Evolutionary conservation across 495 filamentous ascomycete species (phyloP).

Genomic region (Polyplosphaeria fusca): DNA sequence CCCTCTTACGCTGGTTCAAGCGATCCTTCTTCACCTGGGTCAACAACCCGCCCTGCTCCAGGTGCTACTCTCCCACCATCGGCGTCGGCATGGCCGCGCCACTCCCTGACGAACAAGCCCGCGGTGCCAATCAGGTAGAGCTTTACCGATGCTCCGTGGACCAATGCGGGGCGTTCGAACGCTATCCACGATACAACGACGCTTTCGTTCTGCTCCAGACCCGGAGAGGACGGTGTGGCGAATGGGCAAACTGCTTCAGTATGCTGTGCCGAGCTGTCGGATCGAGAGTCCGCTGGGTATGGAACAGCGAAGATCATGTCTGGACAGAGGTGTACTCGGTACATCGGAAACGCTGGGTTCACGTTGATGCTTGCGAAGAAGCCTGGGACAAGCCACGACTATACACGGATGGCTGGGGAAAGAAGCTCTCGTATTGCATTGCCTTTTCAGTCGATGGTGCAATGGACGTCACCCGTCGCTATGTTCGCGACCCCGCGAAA

Average conservation of each 20-base stretch:
- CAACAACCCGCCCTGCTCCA: constrained; percentile 84
- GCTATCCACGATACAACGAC: constrained; percentile 93
- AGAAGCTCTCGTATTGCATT: constrained; percentile 93
- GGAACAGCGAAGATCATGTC: constrained; percentile 95
- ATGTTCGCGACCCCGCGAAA: constrained; percentile 76
- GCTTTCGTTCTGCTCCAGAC: constrained; percentile 91
- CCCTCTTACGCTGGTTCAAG: constrained; percentile 95
- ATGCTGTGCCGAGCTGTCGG: constrained; percentile 96
- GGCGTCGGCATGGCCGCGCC: constrained; percentile 78
- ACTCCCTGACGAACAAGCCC: constrained; percentile 80
- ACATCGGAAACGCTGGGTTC: constrained; percentile 91
- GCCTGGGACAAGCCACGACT: constrained; percentile 91
- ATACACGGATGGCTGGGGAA: constrained; percentile 91
- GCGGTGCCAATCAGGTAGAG: constrained; percentile 81
- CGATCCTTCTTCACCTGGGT: constrained; percentile 93
- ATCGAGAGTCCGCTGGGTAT: constrained; percentile 91
- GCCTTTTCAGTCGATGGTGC: constrained; percentile 95
- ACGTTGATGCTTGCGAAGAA: constrained; percentile 92
- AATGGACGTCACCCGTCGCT: constrained; percentile 92
- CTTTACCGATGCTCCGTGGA: constrained; percentile 76
- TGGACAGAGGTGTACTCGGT: constrained; percentile 98
- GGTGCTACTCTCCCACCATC: constrained; percentile 78
- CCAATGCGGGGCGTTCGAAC: constrained; percentile 71
- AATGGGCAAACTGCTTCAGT: constrained; percentile 98
- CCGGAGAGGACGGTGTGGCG: constrained; percentile 77